phyloP scores from a whole-genome alignment of 345 rosid genomes.

The Citrus trifoliata region DNA sequence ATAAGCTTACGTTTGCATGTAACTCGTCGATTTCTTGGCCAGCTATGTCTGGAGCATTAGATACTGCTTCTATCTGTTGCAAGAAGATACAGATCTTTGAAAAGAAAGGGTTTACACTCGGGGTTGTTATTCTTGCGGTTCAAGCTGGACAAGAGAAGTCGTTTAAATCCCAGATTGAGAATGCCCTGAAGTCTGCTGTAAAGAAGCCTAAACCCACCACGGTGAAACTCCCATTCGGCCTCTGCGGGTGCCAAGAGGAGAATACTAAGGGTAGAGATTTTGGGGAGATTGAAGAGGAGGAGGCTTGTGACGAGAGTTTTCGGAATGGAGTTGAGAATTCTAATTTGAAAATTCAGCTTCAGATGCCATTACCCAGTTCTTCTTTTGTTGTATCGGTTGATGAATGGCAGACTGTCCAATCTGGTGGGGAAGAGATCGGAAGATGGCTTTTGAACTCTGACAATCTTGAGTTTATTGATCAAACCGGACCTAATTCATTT shows the following conservation, averaged over 20 bases:
- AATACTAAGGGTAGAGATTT: constrained; percentile 51
- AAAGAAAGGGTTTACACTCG: constrained; percentile 88
- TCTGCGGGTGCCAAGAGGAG: constrained; percentile 97
- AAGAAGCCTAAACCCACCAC: constrained; percentile 56
- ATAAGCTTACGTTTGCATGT: constrained; percentile 78
- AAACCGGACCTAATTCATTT: constrained; percentile 58
- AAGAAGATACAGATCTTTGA: constrained; percentile 91
- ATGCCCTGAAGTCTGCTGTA: constrained; percentile 66
- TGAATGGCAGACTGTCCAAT: constrained; percentile 87
- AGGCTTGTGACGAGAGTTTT: constrained; percentile 42
- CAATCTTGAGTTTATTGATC: constrained; percentile 72
- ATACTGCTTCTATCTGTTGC: constrained; percentile 70
- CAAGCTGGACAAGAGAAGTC: constrained; percentile 59
- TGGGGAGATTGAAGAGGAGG: constrained; percentile 80
- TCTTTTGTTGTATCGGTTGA: constrained; percentile 66
- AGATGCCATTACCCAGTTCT: constrained; percentile 75
- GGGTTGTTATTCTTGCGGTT: constrained; percentile 60
- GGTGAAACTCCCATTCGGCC: constrained; percentile 91
- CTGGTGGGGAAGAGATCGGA: constrained; percentile 65
- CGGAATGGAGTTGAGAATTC: constrained; percentile 47
- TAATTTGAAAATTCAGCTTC: constrained; percentile 55
- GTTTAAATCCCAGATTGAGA: constrained; percentile 63
- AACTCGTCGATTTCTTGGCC: constrained; percentile 81
- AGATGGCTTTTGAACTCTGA: constrained; percentile 84
- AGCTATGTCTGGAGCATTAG: constrained; percentile 74